phyloP scores from a whole-genome alignment of 176 grass and related monocot species.

The Zoysia pacifica region DNA sequence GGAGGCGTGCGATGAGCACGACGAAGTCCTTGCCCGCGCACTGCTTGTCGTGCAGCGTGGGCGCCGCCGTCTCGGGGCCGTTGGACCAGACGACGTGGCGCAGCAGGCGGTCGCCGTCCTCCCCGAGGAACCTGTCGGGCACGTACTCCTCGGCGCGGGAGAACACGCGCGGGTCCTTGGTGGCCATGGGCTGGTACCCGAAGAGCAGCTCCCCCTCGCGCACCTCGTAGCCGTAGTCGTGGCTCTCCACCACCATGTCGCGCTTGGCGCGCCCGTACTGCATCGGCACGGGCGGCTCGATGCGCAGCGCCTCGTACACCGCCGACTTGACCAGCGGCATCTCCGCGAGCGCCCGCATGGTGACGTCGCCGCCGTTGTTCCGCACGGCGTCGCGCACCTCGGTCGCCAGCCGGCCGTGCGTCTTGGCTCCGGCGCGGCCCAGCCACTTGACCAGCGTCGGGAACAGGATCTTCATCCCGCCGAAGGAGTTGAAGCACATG shows the following conservation, averaged over 20 bases:
- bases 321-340: constrained; percentile 94
- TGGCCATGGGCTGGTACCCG: constrained; percentile 98
- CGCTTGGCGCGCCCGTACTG: constrained; percentile 88
- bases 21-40: constrained; percentile 98
- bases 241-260: constrained; percentile 95
- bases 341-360: constrained; percentile 62
- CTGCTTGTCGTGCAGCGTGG: constrained; percentile 92
- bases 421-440: constrained; percentile 69
- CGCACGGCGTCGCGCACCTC: constrained; percentile 78
- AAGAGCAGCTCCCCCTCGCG: constrained; percentile 95
- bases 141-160: constrained; percentile 73
- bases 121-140: constrained; percentile 75
- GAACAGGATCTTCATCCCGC: constrained; percentile 84
- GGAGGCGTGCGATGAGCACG: constrained; percentile 80
- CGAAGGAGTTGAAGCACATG: constrained; percentile 96
- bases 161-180: constrained; percentile 89
- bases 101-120: constrained; percentile 64
- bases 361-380: constrained; percentile 58
- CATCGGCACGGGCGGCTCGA: constrained; percentile 92
- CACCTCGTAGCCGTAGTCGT: constrained; percentile 86
- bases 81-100: constrained; percentile 94
- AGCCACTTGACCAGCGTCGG: constrained; percentile 75
- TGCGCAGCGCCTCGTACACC: constrained; percentile 89
- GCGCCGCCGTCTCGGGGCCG: constrained; percentile 79
- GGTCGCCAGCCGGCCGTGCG: constrained; percentile 70